Percentiles rank a stretch among this genome's conserved stretches.
phyloP scores from a whole-genome alignment of 371 early-diverging fungal genomes.

The Mortierella sp. region DNA sequence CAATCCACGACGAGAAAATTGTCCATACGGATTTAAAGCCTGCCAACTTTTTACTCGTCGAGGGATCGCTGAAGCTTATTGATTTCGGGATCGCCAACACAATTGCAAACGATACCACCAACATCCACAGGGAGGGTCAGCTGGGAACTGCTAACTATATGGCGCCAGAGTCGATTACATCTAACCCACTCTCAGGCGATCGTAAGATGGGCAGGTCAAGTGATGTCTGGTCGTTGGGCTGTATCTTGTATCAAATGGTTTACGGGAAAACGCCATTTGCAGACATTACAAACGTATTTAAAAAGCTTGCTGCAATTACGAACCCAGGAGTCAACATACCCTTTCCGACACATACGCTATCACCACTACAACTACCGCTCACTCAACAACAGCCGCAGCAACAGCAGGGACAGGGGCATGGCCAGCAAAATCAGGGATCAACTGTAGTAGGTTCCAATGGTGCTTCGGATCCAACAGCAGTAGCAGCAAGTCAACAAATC shows the following conservation, averaged over 20 bases:
- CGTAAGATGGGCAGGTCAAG: conserved; percentile 73
- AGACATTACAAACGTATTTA: conserved; percentile 65
- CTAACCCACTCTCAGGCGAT: conserved; percentile 15
- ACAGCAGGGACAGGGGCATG: neutral
- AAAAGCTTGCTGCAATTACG: conserved; percentile 78
- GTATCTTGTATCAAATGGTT: conserved; percentile 97
- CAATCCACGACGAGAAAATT: conserved; percentile 88
- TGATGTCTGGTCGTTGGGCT: conserved; percentile 99
- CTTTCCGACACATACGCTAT: conserved; percentile 62
- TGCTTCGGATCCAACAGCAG: conserved; percentile 14
- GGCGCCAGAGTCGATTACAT: conserved; percentile 89
- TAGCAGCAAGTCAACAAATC: conserved; percentile 7
- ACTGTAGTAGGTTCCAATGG: neutral
- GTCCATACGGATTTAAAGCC: conserved; percentile 98
- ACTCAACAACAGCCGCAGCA: conserved; percentile 1
- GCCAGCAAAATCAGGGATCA: neutral
- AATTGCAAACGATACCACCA: conserved; percentile 95
- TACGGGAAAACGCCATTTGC: conserved; percentile 93
- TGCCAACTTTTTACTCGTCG: conserved; percentile 91
- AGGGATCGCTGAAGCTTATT: conserved; percentile 90
- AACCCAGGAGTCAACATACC: conserved; percentile 72
- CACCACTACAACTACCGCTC: conserved; percentile 26
- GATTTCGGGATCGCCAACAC: conserved; percentile 99
- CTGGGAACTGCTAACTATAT: conserved; percentile 98
- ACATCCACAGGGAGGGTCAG: conserved; percentile 90